A percentile compares a stretch with the other conserved stretches of the same genome.
Evolutionary conservation across 148 eudicot genomes (phyloP).

Genomic region (Amaranthus palmeri): DNA sequence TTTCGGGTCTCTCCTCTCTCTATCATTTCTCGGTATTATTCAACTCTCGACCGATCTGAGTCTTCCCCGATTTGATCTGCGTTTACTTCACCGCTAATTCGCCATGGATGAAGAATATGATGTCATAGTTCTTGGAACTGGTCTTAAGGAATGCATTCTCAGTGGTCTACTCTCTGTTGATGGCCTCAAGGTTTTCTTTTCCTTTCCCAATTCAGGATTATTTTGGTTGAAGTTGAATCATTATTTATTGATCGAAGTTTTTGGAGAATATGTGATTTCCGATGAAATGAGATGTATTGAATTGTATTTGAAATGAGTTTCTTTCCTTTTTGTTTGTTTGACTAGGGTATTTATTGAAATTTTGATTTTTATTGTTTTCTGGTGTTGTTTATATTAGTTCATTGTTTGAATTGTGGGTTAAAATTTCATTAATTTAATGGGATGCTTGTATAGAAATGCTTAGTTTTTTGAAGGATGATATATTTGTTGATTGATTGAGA

Average conservation of each 20-base stretch:
- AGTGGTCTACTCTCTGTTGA: slow-evolving; percentile 60
- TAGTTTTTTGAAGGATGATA: background rate
- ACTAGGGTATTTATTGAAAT: background rate
- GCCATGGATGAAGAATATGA: slow-evolving; percentile 59
- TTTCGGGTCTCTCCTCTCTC: background rate
- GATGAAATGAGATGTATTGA: slow-evolving; percentile 6
- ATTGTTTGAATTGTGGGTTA: background rate
- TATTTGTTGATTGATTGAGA: background rate
- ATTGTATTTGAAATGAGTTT: slow-evolving; percentile 15
- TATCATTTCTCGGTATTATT: background rate
- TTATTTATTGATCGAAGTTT: background rate
- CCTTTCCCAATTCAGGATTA: background rate
- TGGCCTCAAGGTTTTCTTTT: slow-evolving; percentile 44
- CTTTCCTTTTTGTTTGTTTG: background rate
- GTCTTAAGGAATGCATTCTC: slow-evolving; percentile 62
- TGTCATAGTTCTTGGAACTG: slow-evolving; percentile 52
- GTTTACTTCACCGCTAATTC: slow-evolving; percentile 7
- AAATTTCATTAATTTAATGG: background rate
- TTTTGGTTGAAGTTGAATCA: background rate
- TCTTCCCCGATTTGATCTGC: slow-evolving; percentile 10
- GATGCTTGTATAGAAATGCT: background rate
- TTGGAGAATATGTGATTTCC: background rate
- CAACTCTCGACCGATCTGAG: slow-evolving; percentile 16
- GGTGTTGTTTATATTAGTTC: background rate
- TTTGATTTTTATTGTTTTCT: background rate